Percentiles rank a stretch among this genome's conserved stretches.
Conservation (phyloP, 495 filamentous ascomycete species). For the Aspergillus olivimuriae region DNA sequence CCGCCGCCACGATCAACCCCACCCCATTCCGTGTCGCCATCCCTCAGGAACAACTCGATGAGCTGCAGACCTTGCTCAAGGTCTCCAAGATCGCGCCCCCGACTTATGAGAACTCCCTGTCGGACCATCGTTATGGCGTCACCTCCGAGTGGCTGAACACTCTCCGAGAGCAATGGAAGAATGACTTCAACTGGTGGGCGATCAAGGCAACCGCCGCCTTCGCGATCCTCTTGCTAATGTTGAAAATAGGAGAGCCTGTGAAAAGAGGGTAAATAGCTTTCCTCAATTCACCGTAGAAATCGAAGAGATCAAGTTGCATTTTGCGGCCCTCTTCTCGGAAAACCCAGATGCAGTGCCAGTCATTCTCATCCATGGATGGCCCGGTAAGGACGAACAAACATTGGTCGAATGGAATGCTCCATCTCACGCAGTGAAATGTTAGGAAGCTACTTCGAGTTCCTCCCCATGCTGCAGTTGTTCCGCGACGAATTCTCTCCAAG, state of each 20-base stretch:
- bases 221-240: too few species aligned
- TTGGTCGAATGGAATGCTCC: background rate
- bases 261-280: constrained; percentile 54
- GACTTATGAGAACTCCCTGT: constrained; percentile 43
- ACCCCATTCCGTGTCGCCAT: constrained; percentile 38
- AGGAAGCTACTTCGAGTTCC: constrained; percentile 23
- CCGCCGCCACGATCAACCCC: constrained; percentile 12
- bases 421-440: background rate
- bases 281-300: constrained; percentile 54
- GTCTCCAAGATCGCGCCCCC: constrained; percentile 45
- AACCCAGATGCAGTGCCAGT: constrained; percentile 55
- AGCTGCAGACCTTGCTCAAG: constrained; percentile 43
- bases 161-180: constrained; percentile 48
- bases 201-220: background rate
- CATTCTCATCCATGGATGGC: constrained; percentile 57
- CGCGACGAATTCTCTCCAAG: constrained; percentile 44
- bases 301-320: constrained; percentile 50
- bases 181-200: constrained; percentile 37
- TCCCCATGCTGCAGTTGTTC: constrained; percentile 39
- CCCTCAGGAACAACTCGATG: constrained; percentile 37
- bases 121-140: constrained; percentile 46
- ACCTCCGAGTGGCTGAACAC: constrained; percentile 49
- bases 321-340: constrained; percentile 55
- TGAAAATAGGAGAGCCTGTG: constrained; percentile 46
- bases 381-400: constrained; percentile 26